Conservation (phyloP, 2,329 filamentous ascomycete genomes). For the Claviceps sp. region DNA sequence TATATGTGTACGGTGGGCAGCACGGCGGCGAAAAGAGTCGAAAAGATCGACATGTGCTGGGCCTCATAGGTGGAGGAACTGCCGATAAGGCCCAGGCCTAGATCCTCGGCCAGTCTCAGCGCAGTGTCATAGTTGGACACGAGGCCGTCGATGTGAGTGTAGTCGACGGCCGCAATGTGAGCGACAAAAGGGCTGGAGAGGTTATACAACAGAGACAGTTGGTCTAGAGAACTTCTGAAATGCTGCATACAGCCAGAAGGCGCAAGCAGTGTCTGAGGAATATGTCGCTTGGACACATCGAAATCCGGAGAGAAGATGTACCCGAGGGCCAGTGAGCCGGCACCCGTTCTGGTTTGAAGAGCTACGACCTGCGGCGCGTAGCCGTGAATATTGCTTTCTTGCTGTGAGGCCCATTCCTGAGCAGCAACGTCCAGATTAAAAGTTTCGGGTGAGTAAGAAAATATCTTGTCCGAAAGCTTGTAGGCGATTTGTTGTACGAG, state of each 20-base stretch:
- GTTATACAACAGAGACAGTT: slow-evolving; percentile 80
- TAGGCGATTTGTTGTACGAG: slow-evolving; percentile 95
- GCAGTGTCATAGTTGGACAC: slow-evolving; percentile 79
- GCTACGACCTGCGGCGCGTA: slow-evolving; percentile 64
- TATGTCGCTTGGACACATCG: slow-evolving; percentile 76
- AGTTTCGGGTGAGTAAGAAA: slow-evolving; percentile 87
- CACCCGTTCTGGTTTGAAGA: slow-evolving; percentile 78
- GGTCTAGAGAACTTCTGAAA: slow-evolving; percentile 74
- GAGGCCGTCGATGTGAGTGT: slow-evolving; percentile 53
- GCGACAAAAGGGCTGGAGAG: slow-evolving; percentile 88
- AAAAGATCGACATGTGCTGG: slow-evolving; percentile 89
- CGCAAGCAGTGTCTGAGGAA: slow-evolving; percentile 83
- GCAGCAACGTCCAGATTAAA: slow-evolving; percentile 82
- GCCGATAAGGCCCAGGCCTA: slow-evolving; percentile 74
- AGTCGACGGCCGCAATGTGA: slow-evolving; percentile 85
- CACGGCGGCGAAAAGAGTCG: slow-evolving; percentile 65
- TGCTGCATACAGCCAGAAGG: slow-evolving; percentile 71
- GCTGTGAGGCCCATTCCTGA: slow-evolving; percentile 57
- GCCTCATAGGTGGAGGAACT: slow-evolving; percentile 81
- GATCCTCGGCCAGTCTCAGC: slow-evolving; percentile 71
- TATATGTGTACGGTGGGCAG: slow-evolving; percentile 80
- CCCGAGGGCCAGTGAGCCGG: slow-evolving; percentile 80
- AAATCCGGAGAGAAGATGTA: slow-evolving; percentile 98
- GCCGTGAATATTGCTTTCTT: slow-evolving; percentile 69
- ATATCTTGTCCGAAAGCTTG: slow-evolving; percentile 90